Base-by-base conservation (phyloP, 768 basidiomycete species). In the Lentinula lateritia region DNA sequence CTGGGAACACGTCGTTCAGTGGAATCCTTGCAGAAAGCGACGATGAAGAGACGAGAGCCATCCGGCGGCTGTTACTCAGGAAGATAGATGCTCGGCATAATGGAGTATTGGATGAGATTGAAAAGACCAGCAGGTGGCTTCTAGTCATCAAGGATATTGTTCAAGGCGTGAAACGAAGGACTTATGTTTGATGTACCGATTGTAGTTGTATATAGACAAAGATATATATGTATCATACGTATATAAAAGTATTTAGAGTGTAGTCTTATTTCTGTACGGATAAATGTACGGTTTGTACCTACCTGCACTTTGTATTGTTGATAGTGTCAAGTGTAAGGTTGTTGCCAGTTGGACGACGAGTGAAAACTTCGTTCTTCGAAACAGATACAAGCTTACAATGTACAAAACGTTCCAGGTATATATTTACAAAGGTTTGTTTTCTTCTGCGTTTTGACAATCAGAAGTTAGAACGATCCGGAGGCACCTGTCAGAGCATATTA, bases 141-240 rank as follows among this genome's bases (percentile, higher is more conserved):
- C 76, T 79, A 52, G 82, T 89, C 55, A 81, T 90, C 62, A 85
- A 83, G 64, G 86, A 84, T 54, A 85, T 83, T 34, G 76, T 87
- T 15, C 77, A 80, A 45, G 83, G 86, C 55, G 79, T 85, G 50
- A 82, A 83, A 69, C 71, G 80, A 62, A 70, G 78, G 56, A 78
- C 80, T 57, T 80, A 80, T 45, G 34, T 50, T 18, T 59, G n/a
- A 50, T 38, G 20, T 59, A 32, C 15, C 12, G n/a, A 56, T 1
- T 20, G 32, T 2, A 41, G 54, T 13, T 39, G 54, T 56, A 41
- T 15, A 13, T 42, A 13, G 12, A 56, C 54, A 28, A 12, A 41
- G 41, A 39, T 10, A 10, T 10, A 10, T 38, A 16, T 59, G 58
- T 59, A 39, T 18, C 28, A 28, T 28, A 28, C 28, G 42, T 59